Evolutionary conservation across 176 grass and related monocot genomes (phyloP), one percentile per base, ranked within the genome.

Genomic region (Pharus latifolius): DNA sequence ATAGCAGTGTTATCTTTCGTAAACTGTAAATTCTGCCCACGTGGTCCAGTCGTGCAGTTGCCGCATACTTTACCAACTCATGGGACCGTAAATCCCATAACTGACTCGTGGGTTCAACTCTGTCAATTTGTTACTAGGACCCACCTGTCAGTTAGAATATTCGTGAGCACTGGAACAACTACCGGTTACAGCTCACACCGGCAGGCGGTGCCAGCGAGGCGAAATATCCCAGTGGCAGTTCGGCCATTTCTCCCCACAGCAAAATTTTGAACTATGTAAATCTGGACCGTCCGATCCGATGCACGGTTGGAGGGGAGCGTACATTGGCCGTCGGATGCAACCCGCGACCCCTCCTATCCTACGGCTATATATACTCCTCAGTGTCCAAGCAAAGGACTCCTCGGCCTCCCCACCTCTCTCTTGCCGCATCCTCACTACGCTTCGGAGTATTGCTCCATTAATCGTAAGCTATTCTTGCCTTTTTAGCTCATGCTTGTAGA

Each of bases 341-440:
- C 27, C 71, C 56, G 29, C 17, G 4, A 10, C 4, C 22, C 43
- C 42, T 25, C 30, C 55, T 50, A 25, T 16, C 43, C 56, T 74
- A 62, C 30, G 56, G 71, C 71, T 74, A 26, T 74, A 62, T 74
- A 50, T 74, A 27, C 7, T n/a, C 48, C 30, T 17, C 43, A n/a
- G 55, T 35, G 70, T 17, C 20, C 41, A n/a, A n/a, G n/a, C 34
- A 24, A 5, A 12, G 45, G 52, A 0, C 54, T 22, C 17, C 56
- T 7, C 29, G 49, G 7, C 2, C 68, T n/a, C 11, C 65, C 15
- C 37, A n/a, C 68, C 64, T 67, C 16, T 38, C 30, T 2, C 2
- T 33, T 2, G 6, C 16, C 32, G 17, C 40, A 38, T 16, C 70
- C 43, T 49, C 71, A 14, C 5, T 33, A 7, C 42, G 12, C 40